phyloP scores from a whole-genome alignment of 1,139 yeast species.

The Candida labiduridarum region DNA sequence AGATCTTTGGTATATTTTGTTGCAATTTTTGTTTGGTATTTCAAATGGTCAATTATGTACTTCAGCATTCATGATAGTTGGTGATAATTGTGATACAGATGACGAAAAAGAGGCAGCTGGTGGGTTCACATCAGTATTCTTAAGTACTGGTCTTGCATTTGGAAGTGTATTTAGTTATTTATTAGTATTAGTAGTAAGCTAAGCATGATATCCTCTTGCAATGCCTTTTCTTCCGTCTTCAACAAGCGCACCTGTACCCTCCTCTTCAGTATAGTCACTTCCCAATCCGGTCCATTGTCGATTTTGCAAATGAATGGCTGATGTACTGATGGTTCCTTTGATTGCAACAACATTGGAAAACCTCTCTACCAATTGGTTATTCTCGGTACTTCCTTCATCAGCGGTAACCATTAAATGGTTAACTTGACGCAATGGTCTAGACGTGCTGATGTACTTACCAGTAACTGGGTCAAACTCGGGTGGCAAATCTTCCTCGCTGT shows the following conservation, averaged over 20 bases:
- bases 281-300: constrained; percentile 92
- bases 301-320: constrained; percentile 74
- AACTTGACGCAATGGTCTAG: constrained; percentile 73
- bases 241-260: constrained; percentile 64
- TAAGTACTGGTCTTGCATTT: constrained; percentile 72
- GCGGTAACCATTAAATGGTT: constrained; percentile 63
- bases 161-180: constrained; percentile 79
- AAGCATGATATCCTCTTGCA: constrained; percentile 76
- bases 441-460: constrained; percentile 67
- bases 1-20: constrained; percentile 65
- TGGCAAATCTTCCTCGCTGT: constrained; percentile 42
- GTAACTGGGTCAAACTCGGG: constrained; percentile 91
- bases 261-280: constrained; percentile 62
- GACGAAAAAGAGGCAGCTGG: constrained; percentile 91
- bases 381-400: constrained; percentile 20
- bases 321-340: constrained; percentile 82
- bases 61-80: constrained; percentile 79
- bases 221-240: constrained; percentile 86
- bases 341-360: constrained; percentile 65
- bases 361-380: constrained; percentile 53
- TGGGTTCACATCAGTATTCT: constrained; percentile 79
- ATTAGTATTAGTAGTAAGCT: constrained; percentile 45
- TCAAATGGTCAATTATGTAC: constrained; percentile 87
- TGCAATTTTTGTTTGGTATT: constrained; percentile 80
- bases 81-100: constrained; percentile 56